Conservation (phyloP, 108 stramenopile genomes). For the Parietichytrium sp. region DNA sequence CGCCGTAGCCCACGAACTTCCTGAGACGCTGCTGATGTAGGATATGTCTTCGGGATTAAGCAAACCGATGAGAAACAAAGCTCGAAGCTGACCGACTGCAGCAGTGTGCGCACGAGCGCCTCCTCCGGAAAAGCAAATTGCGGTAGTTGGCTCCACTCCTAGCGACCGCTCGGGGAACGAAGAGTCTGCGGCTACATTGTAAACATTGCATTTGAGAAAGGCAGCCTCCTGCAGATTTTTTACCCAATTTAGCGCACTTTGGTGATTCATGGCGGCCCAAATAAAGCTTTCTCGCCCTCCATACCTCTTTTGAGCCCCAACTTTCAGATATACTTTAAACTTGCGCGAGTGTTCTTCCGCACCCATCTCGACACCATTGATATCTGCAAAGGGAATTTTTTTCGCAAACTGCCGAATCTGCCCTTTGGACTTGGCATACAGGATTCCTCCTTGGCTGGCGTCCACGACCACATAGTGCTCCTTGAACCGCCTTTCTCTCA, state of each 20-base stretch:
- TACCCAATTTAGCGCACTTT: neutral
- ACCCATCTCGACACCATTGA: neutral
- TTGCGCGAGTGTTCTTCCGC: neutral
- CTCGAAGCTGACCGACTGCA: constrained; percentile 2
- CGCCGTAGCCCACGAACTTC: neutral
- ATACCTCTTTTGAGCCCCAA: neutral
- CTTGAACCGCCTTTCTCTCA: constrained; percentile 15
- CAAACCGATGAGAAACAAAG: neutral
- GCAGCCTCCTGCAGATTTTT: neutral
- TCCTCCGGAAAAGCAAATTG: constrained; percentile 20
- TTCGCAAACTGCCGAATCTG: neutral
- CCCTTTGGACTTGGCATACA: neutral
- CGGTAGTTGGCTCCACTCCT: neutral
- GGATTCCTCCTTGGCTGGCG: neutral
- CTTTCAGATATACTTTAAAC: neutral
- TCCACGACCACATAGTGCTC: neutral
- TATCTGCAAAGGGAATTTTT: constrained; percentile 15
- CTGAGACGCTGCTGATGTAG: constrained; percentile 33
- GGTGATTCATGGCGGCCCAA: constrained; percentile 14
- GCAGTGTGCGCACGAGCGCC: constrained; percentile 14
- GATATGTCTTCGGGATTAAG: neutral
- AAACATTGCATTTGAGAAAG: constrained; percentile 6
- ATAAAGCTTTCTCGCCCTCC: neutral
- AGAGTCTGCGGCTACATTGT: neutral
- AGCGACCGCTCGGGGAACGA: constrained; percentile 1